Conservation (phyloP, 768 basidiomycete genomes). For the Coprinopsis strossmayeri region DNA sequence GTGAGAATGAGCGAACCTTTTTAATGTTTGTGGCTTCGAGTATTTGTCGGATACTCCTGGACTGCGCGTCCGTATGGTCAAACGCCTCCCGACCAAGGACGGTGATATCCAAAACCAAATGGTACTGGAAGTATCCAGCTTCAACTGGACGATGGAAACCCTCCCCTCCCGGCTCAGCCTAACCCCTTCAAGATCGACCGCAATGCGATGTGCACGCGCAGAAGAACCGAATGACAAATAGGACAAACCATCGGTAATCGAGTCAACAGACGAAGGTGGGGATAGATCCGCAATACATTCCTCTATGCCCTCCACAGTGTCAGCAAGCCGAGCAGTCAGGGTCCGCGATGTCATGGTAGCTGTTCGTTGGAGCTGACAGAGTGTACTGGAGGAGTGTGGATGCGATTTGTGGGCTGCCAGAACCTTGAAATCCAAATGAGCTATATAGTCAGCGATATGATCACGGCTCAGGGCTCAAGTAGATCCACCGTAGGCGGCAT, state of each 20-base stretch:
- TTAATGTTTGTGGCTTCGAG: neutral
- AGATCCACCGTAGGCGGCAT: too few relatives aligned
- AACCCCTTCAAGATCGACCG: conserved; percentile 30
- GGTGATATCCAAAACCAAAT: conserved; percentile 31
- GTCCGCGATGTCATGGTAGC: neutral
- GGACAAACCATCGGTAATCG: neutral
- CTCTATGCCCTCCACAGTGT: neutral
- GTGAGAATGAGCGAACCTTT: conserved; percentile 1
- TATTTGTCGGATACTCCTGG: conserved; percentile 1
- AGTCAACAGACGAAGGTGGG: neutral
- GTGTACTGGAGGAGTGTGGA: too few relatives aligned
- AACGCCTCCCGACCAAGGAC: conserved; percentile 23
- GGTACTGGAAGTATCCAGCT: conserved; percentile 17
- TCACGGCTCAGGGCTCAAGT: too few relatives aligned
- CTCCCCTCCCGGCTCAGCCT: conserved; percentile 24
- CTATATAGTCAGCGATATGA: too few relatives aligned
- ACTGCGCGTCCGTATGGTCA: conserved; percentile 2
- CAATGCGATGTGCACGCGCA: conserved; percentile 12
- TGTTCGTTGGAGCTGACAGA: too few relatives aligned
- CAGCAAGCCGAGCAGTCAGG: neutral
- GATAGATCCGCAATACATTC: neutral
- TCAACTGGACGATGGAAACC: conserved; percentile 25
- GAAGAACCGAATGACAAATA: neutral
- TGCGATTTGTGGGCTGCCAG: too few relatives aligned
- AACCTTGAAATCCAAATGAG: too few relatives aligned